Percentiles rank a stretch among this genome's conserved stretches.
phyloP scores from a whole-genome alignment of 495 filamentous ascomycete genomes.

The Daldinia bambusicola region DNA sequence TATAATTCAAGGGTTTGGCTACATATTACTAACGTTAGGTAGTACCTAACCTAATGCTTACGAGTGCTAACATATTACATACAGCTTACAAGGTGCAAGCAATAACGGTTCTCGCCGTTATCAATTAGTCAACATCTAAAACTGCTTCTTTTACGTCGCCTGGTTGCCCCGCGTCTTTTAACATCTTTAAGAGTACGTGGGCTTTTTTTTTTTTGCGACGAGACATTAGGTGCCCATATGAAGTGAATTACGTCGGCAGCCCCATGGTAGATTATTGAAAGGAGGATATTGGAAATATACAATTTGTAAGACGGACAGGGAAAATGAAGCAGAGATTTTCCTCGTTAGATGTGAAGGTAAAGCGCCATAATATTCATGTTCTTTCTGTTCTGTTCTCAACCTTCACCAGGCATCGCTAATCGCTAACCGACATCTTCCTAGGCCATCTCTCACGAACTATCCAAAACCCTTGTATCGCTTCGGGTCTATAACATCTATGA shows the following conservation, averaged over 20 bases:
- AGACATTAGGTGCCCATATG: neutral
- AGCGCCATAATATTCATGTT: neutral
- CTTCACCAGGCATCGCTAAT: slow-evolving; percentile 12
- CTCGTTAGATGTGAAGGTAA: slow-evolving; percentile 87
- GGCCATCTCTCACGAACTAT: slow-evolving; percentile 94
- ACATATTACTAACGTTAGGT: neutral
- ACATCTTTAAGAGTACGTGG: neutral
- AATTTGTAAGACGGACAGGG: neutral
- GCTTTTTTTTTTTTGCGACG: neutral
- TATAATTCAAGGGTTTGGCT: neutral
- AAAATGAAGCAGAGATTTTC: slow-evolving; percentile 98
- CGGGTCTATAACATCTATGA: slow-evolving; percentile 95
- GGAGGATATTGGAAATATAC: neutral
- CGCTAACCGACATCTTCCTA: slow-evolving; percentile 50
- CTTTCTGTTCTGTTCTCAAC: neutral
- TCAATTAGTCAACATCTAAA: neutral
- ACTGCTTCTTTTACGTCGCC: neutral
- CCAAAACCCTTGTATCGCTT: slow-evolving; percentile 73
- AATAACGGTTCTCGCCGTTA: no score
- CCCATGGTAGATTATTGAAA: neutral
- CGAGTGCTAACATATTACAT: no score
- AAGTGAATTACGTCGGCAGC: neutral
- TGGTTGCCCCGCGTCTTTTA: neutral
- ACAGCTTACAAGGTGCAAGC: no score
- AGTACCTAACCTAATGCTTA: no score